Conservation (phyloP, 1,284 basidiomycete genomes). For the Sanghuangporus sanghuang region DNA sequence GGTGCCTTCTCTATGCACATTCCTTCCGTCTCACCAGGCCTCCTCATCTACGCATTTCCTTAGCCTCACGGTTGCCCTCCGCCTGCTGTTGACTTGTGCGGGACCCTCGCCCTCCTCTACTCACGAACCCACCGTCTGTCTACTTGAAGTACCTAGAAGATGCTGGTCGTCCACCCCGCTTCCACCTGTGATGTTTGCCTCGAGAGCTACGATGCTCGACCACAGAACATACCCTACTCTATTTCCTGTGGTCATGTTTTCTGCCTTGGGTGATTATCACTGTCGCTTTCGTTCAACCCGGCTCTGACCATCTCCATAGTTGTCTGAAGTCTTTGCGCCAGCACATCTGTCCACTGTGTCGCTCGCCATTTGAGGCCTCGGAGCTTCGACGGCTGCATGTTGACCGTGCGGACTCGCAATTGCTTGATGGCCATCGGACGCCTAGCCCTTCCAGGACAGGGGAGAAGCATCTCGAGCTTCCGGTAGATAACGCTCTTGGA, state of each 20-base stretch:
- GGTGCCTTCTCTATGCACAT: background rate
- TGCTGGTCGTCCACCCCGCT: slow-evolving; percentile 40
- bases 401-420: slow-evolving; percentile 11
- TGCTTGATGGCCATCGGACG: background rate
- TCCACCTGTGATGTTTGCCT: slow-evolving; percentile 46
- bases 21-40: background rate
- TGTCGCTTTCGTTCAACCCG: background rate
- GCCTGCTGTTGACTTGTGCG: background rate
- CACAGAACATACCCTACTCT: slow-evolving; percentile 28
- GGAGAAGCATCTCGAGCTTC: background rate
- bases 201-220: slow-evolving; percentile 31
- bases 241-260: slow-evolving; percentile 44
- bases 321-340: slow-evolving; percentile 6
- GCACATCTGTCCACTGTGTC: slow-evolving; percentile 15
- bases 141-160: slow-evolving; percentile 19
- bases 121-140: background rate
- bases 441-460: background rate
- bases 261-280: slow-evolving; percentile 23
- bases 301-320: background rate
- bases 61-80: background rate
- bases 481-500: slow-evolving; percentile 3
- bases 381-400: slow-evolving; percentile 15
- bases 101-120: background rate
- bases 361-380: slow-evolving; percentile 12
- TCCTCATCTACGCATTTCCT: background rate